Conservation (phyloP, 1,284 basidiomycete genomes). For the Sporisorium iseilematis-ciliati region DNA sequence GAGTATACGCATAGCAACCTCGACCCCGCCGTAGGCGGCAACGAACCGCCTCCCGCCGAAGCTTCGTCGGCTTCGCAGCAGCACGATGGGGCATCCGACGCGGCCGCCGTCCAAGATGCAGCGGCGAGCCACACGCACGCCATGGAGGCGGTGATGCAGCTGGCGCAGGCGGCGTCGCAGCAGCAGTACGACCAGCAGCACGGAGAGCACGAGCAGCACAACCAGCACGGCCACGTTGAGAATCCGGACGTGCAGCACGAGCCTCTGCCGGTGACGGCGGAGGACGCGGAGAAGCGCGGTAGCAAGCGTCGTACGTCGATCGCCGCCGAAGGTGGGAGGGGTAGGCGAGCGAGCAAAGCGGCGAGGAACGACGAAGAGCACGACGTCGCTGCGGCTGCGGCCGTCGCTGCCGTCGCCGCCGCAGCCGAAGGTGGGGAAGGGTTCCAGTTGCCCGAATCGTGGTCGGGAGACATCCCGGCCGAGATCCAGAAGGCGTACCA, state of each 20-base stretch:
- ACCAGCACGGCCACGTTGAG: conserved; percentile 32
- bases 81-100: conserved; percentile 5
- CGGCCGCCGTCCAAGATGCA: conserved; percentile 11
- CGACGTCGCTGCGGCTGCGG: conserved; percentile 22
- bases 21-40: conserved; percentile 18
- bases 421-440: conserved; percentile 4
- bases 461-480: conserved; percentile 32
- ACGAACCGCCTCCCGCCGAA: background rate
- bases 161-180: conserved; percentile 50
- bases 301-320: conserved; percentile 24
- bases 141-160: conserved; percentile 52
- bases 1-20: conserved; percentile 46
- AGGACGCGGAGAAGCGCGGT: conserved; percentile 22
- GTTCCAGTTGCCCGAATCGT: conserved; percentile 29
- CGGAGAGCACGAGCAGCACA: conserved; percentile 14
- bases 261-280: conserved; percentile 15
- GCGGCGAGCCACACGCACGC: conserved; percentile 16
- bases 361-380: conserved; percentile 20
- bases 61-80: background rate
- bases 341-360: conserved; percentile 14
- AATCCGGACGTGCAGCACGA: conserved; percentile 29
- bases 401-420: conserved; percentile 20
- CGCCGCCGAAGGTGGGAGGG: background rate
- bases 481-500: conserved; percentile 48
- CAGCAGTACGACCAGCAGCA: conserved; percentile 44